phyloP scores from a whole-genome alignment of 1,284 basidiomycete species.

The Golubevia sp. region DNA sequence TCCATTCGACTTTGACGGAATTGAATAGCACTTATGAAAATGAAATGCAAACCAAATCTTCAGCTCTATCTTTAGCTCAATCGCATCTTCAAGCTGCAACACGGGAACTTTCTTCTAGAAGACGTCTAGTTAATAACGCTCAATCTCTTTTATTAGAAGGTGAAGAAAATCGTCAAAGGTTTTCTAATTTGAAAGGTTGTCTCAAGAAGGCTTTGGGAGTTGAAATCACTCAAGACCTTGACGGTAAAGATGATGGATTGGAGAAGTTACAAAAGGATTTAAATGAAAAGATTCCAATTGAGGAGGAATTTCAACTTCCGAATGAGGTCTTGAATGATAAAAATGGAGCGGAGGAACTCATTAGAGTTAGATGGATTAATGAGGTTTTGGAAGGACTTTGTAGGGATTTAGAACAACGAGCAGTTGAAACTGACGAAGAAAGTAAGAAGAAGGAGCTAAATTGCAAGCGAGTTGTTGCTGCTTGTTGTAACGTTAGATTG shows the following conservation, averaged over 20 bases:
- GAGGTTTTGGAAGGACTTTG: too few species aligned
- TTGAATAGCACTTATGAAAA: conserved; percentile 81
- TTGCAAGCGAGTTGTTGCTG: conserved; percentile 49
- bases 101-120: conserved; percentile 83
- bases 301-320: conserved; percentile 8
- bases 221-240: background rate
- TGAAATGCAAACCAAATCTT: conserved; percentile 86
- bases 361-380: background rate
- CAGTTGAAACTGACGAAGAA: background rate
- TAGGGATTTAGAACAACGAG: too few species aligned
- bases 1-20: conserved; percentile 66
- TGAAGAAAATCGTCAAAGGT: conserved; percentile 36
- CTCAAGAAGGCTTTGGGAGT: conserved; percentile 7
- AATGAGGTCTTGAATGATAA: background rate
- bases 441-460: conserved; percentile 20
- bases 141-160: conserved; percentile 41
- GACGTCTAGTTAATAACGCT: conserved; percentile 65
- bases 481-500: conserved; percentile 49
- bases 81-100: conserved; percentile 85
- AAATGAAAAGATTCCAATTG: background rate
- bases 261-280: background rate
- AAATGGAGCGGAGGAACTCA: too few species aligned
- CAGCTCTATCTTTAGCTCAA: conserved; percentile 81
- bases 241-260: background rate
- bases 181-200: conserved; percentile 32